These are phyloP conservation scores for Hylodesmum podocarpum DNA, from an alignment of 306 rosid species.

Conservation along the genomic window DNA sequence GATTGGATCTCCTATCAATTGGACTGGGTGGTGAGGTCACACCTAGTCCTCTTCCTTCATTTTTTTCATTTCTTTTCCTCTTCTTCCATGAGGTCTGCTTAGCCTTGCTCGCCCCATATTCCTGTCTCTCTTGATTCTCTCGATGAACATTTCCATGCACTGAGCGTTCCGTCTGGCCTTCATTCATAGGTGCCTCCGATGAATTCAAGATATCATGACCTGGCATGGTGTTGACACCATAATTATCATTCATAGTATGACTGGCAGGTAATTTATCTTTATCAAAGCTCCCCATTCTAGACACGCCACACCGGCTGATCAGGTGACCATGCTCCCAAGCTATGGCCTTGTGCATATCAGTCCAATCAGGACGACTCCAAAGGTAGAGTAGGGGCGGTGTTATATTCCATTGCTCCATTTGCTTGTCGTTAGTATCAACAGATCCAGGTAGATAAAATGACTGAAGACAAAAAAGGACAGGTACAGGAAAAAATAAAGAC, in stretches of 20 bases:
- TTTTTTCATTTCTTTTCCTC: conserved; percentile 33
- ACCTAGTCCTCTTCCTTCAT: conserved; percentile 21
- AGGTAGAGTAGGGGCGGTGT: conserved; percentile 72
- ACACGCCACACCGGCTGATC: conserved; percentile 16
- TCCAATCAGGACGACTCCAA: conserved; percentile 76
- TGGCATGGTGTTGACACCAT: conserved; percentile 22
- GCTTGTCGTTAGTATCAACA: conserved; percentile 58
- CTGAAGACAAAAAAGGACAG: conserved; percentile 42
- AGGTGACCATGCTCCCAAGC: conserved; percentile 63
- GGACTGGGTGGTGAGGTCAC: conserved; percentile 31
- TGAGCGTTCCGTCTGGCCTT: conserved; percentile 19
- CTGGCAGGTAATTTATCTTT: conserved; percentile 18
- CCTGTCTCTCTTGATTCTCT: conserved; percentile 36
- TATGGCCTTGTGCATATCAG: conserved; percentile 50
- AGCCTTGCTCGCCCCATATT: conserved; percentile 17
- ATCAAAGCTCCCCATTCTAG: conserved; percentile 22
- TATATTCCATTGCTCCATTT: conserved; percentile 71
- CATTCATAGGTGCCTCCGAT: conserved; percentile 16
- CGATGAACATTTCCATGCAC: conserved; percentile 26
- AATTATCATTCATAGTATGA: conserved; percentile 27
- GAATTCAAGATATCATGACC: conserved; percentile 29
- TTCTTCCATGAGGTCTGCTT: conserved; percentile 39
- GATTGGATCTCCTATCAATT: conserved; percentile 23
- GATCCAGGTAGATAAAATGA: conserved; percentile 95
- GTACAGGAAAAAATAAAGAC: neutral